phyloP scores from a whole-genome alignment of 768 basidiomycete species.

The Suillus weaverae region DNA sequence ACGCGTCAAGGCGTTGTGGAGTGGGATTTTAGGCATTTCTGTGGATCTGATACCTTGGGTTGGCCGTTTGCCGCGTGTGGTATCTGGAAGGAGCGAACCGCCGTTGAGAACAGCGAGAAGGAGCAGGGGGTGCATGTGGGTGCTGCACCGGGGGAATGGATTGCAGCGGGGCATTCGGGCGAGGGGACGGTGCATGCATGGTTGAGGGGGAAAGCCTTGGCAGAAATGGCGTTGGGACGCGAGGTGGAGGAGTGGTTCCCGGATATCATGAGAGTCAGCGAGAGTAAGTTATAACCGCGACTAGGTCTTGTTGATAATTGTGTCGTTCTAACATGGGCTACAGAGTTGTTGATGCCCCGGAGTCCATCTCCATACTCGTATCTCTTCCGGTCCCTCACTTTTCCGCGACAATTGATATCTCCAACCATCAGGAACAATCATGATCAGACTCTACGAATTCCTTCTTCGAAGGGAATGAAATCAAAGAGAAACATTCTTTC shows the following conservation, averaged over 20 bases:
- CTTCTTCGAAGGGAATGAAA: too few relatives aligned
- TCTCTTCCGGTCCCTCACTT: too few relatives aligned
- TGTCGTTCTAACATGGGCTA: too few relatives aligned
- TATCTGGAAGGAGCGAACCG: conserved; percentile 42
- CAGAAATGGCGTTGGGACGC: conserved; percentile 53
- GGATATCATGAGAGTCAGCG: conserved; percentile 44
- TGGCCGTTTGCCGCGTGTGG: conserved; percentile 53
- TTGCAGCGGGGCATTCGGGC: conserved; percentile 67
- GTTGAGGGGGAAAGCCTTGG: conserved; percentile 62
- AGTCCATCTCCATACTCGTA: too few relatives aligned
- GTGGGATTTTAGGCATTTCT: conserved; percentile 64
- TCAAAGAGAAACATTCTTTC: too few relatives aligned
- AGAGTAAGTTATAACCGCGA: conserved; percentile 15
- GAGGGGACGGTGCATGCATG: conserved; percentile 78
- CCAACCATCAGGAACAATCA: too few relatives aligned
- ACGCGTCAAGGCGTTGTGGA: conserved; percentile 58
- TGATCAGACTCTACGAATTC: too few relatives aligned
- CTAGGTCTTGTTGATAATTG: too few relatives aligned
- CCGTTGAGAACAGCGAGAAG: conserved; percentile 13
- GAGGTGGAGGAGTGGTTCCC: conserved; percentile 49
- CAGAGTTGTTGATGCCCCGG: too few relatives aligned
- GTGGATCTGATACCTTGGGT: conserved; percentile 69
- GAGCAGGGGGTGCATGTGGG: conserved; percentile 7
- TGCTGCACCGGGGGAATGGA: conserved; percentile 63
- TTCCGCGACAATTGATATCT: too few relatives aligned